A percentile compares a stretch with the other conserved stretches of the same genome.
phyloP scores from a whole-genome alignment of 2,329 filamentous ascomycete species.

The Cadophora luteo-olivacea region DNA sequence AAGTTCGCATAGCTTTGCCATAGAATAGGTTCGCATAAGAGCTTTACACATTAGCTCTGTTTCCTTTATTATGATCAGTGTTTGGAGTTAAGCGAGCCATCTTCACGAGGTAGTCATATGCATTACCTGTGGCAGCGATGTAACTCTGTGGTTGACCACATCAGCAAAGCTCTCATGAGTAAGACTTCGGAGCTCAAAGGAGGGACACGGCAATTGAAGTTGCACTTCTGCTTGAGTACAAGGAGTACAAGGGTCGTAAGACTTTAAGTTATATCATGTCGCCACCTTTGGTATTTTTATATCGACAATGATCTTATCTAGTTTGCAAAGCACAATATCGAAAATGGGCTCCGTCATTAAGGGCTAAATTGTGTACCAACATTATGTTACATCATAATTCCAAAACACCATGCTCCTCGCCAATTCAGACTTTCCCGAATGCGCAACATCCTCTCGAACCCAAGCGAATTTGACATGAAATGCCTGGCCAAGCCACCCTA shows the following conservation, averaged over 20 bases:
- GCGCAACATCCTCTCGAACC: neutral
- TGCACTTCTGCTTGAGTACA: no score
- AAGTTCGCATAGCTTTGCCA: neutral
- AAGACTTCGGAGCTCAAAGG: neutral
- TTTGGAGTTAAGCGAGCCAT: neutral
- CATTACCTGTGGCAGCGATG: neutral
- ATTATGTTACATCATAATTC: no score
- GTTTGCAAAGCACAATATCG: neutral
- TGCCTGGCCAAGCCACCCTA: constrained; percentile 43
- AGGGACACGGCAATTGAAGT: no score
- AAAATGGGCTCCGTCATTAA: neutral
- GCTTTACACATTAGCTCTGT: neutral
- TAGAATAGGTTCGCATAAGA: neutral
- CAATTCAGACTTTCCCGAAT: neutral
- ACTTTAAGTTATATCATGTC: neutral
- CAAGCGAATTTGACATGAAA: neutral
- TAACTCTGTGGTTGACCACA: neutral
- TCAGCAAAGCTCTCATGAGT: neutral
- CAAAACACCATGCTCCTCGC: neutral
- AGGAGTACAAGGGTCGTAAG: no score
- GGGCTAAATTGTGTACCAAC: no score
- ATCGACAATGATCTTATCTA: neutral
- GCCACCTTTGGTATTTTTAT: neutral
- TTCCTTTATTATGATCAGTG: neutral
- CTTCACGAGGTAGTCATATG: neutral